Percentiles rank a stretch among this genome's conserved stretches.
These are phyloP conservation scores for Orychophragmus violaceus DNA, from an alignment of 345 rosid species.

Conservation along the genomic window DNA sequence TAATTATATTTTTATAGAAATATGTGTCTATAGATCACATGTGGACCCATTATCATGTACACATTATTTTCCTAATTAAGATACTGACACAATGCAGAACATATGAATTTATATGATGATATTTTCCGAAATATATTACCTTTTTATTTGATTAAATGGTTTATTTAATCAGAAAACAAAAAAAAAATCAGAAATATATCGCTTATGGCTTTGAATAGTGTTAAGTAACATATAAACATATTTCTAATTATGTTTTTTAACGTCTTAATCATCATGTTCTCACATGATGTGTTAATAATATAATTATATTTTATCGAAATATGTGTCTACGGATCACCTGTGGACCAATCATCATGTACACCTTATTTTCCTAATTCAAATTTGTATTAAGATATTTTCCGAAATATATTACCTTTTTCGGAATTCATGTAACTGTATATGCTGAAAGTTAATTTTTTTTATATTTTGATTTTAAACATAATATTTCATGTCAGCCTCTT, in stretches of 20 bases:
- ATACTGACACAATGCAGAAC: background rate
- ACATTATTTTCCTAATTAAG: too few species aligned
- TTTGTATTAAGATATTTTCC: background rate
- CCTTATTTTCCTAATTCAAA: too few species aligned
- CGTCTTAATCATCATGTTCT: too few species aligned
- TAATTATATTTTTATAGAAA: background rate
- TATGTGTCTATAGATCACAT: background rate
- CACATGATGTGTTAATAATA: background rate
- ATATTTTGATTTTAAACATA: too few species aligned
- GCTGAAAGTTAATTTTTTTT: too few species aligned
- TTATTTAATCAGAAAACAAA: background rate
- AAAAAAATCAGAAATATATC: too few species aligned
- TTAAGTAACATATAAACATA: too few species aligned
- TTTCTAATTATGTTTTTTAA: too few species aligned
- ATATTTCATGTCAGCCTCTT: too few species aligned
- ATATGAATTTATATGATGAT: background rate
- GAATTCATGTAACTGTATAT: too few species aligned
- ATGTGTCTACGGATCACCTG: background rate
- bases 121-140: background rate
- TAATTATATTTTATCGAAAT: background rate
- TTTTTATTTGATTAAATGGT: too few species aligned
- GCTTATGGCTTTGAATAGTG: too few species aligned
- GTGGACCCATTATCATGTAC: background rate
- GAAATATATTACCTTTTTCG: background rate
- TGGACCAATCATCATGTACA: background rate